These are phyloP conservation scores for Wickerhamomyces subpelliculosus DNA, from an alignment of 805 yeast species.

Conservation along the genomic window DNA sequence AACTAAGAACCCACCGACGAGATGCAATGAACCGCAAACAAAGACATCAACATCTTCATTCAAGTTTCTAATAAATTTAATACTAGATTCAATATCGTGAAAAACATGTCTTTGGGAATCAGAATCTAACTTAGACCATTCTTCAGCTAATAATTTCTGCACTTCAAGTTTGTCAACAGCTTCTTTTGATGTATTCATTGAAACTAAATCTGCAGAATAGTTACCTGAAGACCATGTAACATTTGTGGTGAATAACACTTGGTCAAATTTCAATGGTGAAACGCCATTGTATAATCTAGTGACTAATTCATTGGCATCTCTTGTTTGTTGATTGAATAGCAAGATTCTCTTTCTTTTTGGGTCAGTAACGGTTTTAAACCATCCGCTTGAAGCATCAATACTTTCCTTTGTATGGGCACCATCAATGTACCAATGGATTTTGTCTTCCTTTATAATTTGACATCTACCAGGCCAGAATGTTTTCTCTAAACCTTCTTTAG, in stretches of 20 bases:
- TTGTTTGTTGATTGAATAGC: conserved; percentile 88
- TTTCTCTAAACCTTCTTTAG: conserved; percentile 47
- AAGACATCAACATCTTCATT: conserved; percentile 53
- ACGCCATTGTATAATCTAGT: conserved; percentile 41
- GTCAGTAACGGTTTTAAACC: conserved; percentile 53
- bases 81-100: conserved; percentile 71
- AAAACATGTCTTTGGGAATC: conserved; percentile 43
- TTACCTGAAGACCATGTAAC: conserved; percentile 82
- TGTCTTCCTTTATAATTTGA: conserved; percentile 49
- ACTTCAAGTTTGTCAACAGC: conserved; percentile 74
- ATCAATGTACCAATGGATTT: conserved; percentile 76
- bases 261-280: conserved; percentile 48
- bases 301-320: conserved; percentile 71
- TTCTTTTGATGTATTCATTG: conserved; percentile 75
- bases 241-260: conserved; percentile 83
- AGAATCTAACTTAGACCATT: conserved; percentile 56
- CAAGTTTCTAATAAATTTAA: conserved; percentile 37
- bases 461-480: conserved; percentile 97
- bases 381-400: conserved; percentile 67
- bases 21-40: conserved; percentile 89
- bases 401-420: conserved; percentile 97
- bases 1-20: conserved; percentile 90
- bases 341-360: conserved; percentile 38
- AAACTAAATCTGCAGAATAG: conserved; percentile 76
- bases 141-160: conserved; percentile 65